phyloP scores from a whole-genome alignment of 306 rosid species.

The Dryas drummondii region DNA sequence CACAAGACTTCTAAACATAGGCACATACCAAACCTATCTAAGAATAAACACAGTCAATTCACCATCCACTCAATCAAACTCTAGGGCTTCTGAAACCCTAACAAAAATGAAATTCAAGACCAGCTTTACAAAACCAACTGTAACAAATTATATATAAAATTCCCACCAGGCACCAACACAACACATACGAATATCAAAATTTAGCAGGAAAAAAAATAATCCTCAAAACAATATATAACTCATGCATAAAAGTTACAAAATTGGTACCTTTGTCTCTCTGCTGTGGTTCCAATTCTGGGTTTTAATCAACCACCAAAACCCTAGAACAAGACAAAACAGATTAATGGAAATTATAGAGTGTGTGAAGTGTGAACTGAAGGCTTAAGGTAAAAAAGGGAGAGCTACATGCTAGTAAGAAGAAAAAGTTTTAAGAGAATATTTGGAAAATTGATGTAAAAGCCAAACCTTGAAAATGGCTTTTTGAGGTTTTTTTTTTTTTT shows the following conservation, averaged over 20 bases:
- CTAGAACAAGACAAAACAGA: slow-evolving; percentile 11
- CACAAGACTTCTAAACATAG: background rate
- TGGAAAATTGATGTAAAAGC: background rate
- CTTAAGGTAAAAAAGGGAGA: background rate
- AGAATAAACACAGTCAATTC: background rate
- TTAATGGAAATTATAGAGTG: background rate
- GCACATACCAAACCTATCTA: background rate
- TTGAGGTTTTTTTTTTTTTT: too few species aligned
- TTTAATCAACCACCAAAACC: slow-evolving; percentile 21
- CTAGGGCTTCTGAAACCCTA: slow-evolving; percentile 9
- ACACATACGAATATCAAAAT: background rate
- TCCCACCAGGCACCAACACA: slow-evolving; percentile 1
- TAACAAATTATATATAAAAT: background rate
- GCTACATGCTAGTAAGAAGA: background rate
- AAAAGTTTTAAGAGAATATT: background rate
- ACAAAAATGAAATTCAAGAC: background rate
- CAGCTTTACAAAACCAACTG: background rate
- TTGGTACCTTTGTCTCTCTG: slow-evolving; percentile 17
- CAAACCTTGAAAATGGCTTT: background rate
- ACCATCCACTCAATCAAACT: background rate
- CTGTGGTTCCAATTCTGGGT: slow-evolving; percentile 4
- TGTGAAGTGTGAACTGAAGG: background rate
- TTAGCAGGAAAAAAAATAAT: background rate
- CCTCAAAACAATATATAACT: background rate
- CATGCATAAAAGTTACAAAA: background rate